Evolutionary conservation across 163 green algal species (phyloP).

Genomic region (Chlorella variabilis): DNA sequence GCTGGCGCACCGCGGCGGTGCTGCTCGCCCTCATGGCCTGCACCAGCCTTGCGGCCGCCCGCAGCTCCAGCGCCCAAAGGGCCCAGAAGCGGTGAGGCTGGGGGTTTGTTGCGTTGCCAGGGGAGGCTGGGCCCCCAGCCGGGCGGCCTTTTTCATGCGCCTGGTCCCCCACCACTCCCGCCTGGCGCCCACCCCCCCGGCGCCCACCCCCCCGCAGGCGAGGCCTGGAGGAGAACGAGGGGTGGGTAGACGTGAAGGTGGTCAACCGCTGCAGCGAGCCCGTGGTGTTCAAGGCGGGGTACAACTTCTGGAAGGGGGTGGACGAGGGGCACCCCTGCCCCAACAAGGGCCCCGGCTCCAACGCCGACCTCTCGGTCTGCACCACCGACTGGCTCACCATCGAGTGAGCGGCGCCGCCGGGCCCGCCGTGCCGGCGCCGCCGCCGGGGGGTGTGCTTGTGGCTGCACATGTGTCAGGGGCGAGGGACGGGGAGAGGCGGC

Average conservation of each 20-base stretch:
- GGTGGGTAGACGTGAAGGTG: background rate
- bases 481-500: too few species aligned
- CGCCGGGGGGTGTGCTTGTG: too few species aligned
- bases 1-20: background rate
- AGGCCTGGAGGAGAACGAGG: background rate
- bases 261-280: background rate
- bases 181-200: background rate
- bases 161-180: background rate
- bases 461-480: too few species aligned
- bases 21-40: background rate
- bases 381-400: background rate
- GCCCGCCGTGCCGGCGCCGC: background rate
- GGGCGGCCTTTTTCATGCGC: too few species aligned
- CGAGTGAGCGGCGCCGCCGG: background rate
- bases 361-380: background rate
- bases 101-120: background rate
- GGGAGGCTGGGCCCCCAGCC: background rate
- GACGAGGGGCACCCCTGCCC: constrained; percentile 4
- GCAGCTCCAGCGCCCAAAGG: background rate
- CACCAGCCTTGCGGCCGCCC: too few species aligned
- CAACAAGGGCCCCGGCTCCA: background rate
- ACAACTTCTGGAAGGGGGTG: background rate
- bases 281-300: background rate
- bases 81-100: background rate
- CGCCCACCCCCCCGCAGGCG: background rate